Percentiles rank a stretch among this genome's conserved stretches.
These are phyloP conservation scores for Salvia sclarea DNA, from an alignment of 305 asterid species.

Conservation along the genomic window DNA sequence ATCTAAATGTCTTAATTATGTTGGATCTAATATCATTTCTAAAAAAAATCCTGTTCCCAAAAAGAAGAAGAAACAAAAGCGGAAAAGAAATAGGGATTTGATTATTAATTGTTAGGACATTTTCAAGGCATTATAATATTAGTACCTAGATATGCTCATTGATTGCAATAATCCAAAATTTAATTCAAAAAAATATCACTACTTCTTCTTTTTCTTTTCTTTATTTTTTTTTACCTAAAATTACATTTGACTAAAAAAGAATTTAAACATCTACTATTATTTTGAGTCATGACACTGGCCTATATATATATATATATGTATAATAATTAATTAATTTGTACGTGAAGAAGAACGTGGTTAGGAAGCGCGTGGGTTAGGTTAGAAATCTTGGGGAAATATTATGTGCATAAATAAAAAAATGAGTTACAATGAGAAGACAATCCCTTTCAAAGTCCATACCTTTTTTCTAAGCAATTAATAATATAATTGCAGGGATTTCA, in stretches of 20 bases:
- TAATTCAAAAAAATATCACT: no score
- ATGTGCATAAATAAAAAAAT: slow-evolving; percentile 32
- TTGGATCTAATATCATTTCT: slow-evolving; percentile 25
- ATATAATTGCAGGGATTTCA: slow-evolving; percentile 33
- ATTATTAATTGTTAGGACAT: no score
- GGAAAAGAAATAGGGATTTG: no score
- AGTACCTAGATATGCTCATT: not conserved
- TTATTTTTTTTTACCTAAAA: no score
- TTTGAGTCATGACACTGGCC: not conserved
- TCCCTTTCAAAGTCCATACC: slow-evolving; percentile 45
- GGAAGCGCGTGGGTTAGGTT: slow-evolving; percentile 49
- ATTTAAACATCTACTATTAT: no score
- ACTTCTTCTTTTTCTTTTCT: no score
- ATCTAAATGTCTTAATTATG: slow-evolving; percentile 29
- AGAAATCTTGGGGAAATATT: slow-evolving; percentile 28
- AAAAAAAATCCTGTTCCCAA: not conserved
- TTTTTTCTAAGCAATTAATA: slow-evolving; percentile 12
- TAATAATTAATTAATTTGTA: no score
- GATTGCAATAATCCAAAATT: slow-evolving; percentile 2
- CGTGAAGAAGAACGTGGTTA: slow-evolving; percentile 21
- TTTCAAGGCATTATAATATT: not conserved
- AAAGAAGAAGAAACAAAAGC: not conserved
- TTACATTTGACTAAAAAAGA: no score
- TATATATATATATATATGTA: not conserved
- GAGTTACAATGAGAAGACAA: slow-evolving; percentile 50